Evolutionary conservation across 768 basidiomycete species (phyloP).

Genomic region (Sutorius australiensis): DNA sequence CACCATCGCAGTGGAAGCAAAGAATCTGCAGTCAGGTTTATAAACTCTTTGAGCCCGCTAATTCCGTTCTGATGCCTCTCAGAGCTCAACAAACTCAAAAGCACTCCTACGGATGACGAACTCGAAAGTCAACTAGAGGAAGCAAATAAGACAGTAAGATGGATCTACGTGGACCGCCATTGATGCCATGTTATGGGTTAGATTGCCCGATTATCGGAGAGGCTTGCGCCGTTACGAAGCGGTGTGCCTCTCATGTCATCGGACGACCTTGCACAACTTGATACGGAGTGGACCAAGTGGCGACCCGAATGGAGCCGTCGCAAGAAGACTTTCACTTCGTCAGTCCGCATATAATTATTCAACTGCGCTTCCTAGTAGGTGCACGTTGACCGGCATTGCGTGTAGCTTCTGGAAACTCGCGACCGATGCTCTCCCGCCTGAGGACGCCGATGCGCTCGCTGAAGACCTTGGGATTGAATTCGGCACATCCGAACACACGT

Average conservation of each 20-base stretch:
- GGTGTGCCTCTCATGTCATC: slow-evolving; percentile 62
- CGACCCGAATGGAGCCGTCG: slow-evolving; percentile 75
- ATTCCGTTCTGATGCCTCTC: slow-evolving; percentile 10
- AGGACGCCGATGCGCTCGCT: slow-evolving; percentile 58
- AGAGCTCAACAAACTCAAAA: slow-evolving; percentile 67
- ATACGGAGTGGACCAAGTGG: slow-evolving; percentile 78
- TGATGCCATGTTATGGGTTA: slow-evolving; percentile 25
- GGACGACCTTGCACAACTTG: slow-evolving; percentile 64
- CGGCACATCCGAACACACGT: slow-evolving; percentile 68
- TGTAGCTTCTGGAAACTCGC: slow-evolving; percentile 72
- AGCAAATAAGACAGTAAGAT: slow-evolving; percentile 49
- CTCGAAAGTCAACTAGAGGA: slow-evolving; percentile 53
- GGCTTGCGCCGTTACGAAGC: slow-evolving; percentile 62
- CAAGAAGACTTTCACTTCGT: slow-evolving; percentile 59
- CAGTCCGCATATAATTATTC: slow-evolving; percentile 14
- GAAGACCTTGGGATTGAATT: slow-evolving; percentile 81
- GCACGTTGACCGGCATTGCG: background rate
- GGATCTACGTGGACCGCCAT: slow-evolving; percentile 8
- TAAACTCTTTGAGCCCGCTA: background rate
- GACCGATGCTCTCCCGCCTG: slow-evolving; percentile 63
- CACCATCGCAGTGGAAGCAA: slow-evolving; percentile 46
- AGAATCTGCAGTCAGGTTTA: slow-evolving; percentile 36
- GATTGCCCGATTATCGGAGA: slow-evolving; percentile 42
- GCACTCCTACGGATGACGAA: slow-evolving; percentile 66
- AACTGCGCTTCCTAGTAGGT: background rate